phyloP scores from a whole-genome alignment of 2,329 filamentous ascomycete species.

The Monosporascus sp. region DNA sequence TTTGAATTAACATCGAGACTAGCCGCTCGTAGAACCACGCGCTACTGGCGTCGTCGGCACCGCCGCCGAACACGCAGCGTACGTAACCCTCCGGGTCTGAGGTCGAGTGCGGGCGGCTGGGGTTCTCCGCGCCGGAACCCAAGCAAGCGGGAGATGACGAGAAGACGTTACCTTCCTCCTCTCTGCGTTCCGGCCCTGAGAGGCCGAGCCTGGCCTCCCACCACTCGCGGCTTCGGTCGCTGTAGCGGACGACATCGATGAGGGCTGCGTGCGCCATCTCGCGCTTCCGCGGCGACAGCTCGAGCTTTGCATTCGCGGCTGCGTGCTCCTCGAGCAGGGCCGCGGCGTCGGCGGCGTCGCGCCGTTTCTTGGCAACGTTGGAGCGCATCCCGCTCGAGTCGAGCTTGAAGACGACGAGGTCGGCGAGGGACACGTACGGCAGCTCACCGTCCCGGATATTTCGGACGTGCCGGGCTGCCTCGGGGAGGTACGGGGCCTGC shows the following conservation, averaged over 20 bases:
- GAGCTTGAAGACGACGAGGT: constrained; percentile 21
- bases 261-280: constrained; percentile 5
- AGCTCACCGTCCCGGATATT: constrained; percentile 15
- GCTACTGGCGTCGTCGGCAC: constrained; percentile 5
- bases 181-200: background rate
- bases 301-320: background rate
- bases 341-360: constrained; percentile 17
- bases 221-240: background rate
- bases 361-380: constrained; percentile 13
- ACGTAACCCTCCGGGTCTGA: constrained; percentile 9
- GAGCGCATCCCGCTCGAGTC: constrained; percentile 16
- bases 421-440: constrained; percentile 19
- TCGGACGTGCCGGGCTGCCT: constrained; percentile 11
- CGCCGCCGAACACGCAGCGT: background rate
- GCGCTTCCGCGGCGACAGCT: background rate
- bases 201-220: background rate
- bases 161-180: background rate
- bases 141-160: background rate
- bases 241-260: background rate
- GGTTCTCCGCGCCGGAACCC: too few relatives aligned
- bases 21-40: constrained; percentile 19
- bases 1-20: constrained; percentile 9
- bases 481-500: constrained; percentile 18
- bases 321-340: constrained; percentile 13
- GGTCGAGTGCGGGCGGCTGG: constrained; percentile 11